These are phyloP conservation scores for Nannochloropsis gaditana DNA, from an alignment of 108 stramenopile species.

Conservation along the genomic window DNA sequence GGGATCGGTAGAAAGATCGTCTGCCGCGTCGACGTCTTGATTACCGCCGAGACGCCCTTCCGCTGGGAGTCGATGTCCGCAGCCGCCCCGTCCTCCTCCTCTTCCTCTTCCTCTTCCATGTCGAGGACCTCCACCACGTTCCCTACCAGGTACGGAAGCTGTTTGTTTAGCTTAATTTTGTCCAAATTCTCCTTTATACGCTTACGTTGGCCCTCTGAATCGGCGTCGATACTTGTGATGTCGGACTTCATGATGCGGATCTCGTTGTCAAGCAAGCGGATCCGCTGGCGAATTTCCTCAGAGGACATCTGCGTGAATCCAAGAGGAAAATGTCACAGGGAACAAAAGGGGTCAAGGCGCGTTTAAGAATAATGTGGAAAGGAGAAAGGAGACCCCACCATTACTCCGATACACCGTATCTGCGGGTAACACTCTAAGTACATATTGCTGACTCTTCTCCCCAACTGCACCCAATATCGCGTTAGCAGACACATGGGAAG, in stretches of 20 bases:
- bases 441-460: no score
- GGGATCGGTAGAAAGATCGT: constrained; percentile 97
- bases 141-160: constrained; percentile 96
- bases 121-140: constrained; percentile 81
- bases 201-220: constrained; percentile 68
- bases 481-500: neutral
- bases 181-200: constrained; percentile 97
- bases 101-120: constrained; percentile 78
- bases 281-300: constrained; percentile 87
- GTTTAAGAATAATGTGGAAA: neutral
- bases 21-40: constrained; percentile 71
- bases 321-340: neutral
- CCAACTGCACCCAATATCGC: no score
- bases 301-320: constrained; percentile 63
- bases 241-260: constrained; percentile 94
- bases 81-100: constrained; percentile 60
- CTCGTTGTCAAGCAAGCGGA: constrained; percentile 90
- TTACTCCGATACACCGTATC: no score
- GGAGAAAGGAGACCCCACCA: neutral
- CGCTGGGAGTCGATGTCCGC: constrained; percentile 47
- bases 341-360: neutral
- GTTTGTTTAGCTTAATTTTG: constrained; percentile 98
- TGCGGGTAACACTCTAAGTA: no score
- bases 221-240: constrained; percentile 86
- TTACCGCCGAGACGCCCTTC: constrained; percentile 56